Conservation (phyloP, 2,329 filamentous ascomycete species). For the Aphanoascus verrucosus region DNA sequence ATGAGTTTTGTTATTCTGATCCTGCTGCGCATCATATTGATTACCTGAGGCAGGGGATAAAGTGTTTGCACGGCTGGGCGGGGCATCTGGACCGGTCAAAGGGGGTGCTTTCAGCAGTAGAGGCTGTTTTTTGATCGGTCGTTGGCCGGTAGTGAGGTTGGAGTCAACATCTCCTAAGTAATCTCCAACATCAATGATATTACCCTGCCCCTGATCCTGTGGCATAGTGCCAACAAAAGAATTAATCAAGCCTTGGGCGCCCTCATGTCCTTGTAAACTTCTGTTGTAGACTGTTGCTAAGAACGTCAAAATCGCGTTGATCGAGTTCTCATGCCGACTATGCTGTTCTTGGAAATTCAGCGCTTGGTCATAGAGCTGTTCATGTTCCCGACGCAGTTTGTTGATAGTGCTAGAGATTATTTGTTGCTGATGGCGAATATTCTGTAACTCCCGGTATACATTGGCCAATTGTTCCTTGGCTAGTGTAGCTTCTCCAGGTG, state of each 20-base stretch:
- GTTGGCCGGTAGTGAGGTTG: constrained; percentile 21
- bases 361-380: constrained; percentile 77
- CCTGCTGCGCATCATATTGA: constrained; percentile 5
- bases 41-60: constrained; percentile 27
- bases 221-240: constrained; percentile 70
- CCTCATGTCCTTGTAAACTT: constrained; percentile 73
- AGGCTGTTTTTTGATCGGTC: constrained; percentile 38
- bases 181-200: constrained; percentile 54
- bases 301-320: constrained; percentile 97
- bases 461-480: constrained; percentile 51
- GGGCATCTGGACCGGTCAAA: constrained; percentile 14
- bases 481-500: constrained; percentile 21
- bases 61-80: constrained; percentile 25
- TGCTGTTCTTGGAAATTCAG: constrained; percentile 82
- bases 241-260: constrained; percentile 66
- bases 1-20: neutral
- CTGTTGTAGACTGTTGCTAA: constrained; percentile 93
- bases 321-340: constrained; percentile 94
- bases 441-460: constrained; percentile 68
- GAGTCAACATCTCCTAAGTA: constrained; percentile 23
- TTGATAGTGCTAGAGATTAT: constrained; percentile 74
- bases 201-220: constrained; percentile 45
- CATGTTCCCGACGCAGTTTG: constrained; percentile 72
- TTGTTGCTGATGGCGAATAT: constrained; percentile 74
- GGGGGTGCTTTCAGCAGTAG: constrained; percentile 39